These are phyloP conservation scores for Linum lewisii DNA, from an alignment of 345 rosid genomes.

Conservation along the genomic window DNA sequence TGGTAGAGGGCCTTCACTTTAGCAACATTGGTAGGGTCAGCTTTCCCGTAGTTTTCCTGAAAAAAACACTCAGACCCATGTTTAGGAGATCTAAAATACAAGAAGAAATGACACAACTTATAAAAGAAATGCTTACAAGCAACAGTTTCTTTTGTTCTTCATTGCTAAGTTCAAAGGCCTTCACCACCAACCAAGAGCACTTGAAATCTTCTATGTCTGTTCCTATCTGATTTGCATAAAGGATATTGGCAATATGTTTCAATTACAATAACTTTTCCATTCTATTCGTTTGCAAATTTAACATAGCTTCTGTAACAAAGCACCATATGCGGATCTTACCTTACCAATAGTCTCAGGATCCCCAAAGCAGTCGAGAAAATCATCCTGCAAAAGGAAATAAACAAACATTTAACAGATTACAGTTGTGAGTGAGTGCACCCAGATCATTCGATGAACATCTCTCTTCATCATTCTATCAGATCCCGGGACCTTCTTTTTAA, in stretches of 20 bases:
- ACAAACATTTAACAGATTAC: background rate
- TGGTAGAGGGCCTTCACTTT: slow-evolving; percentile 64
- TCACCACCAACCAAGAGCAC: slow-evolving; percentile 42
- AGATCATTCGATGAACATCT: background rate
- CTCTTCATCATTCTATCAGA: background rate
- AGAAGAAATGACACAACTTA: background rate
- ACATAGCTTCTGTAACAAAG: background rate
- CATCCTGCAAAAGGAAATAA: slow-evolving; percentile 25
- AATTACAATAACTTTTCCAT: background rate
- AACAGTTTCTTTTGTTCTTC: slow-evolving; percentile 24
- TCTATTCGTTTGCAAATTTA: background rate
- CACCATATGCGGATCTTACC: slow-evolving; percentile 13
- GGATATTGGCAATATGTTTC: background rate
- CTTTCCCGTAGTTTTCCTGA: slow-evolving; percentile 79
- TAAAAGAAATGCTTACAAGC: slow-evolving; percentile 9
- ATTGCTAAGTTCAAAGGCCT: slow-evolving; percentile 20
- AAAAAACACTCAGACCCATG: background rate
- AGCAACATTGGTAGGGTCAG: slow-evolving; percentile 45
- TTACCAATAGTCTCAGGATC: slow-evolving; percentile 33
- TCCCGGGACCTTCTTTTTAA: background rate
- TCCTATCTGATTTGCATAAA: slow-evolving; percentile 17
- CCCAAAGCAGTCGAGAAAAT: slow-evolving; percentile 38
- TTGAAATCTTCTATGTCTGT: slow-evolving; percentile 25
- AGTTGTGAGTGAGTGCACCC: background rate
- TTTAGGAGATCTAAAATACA: background rate